phyloP scores from a whole-genome alignment of 306 rosid species.

The Ormosia emarginata region DNA sequence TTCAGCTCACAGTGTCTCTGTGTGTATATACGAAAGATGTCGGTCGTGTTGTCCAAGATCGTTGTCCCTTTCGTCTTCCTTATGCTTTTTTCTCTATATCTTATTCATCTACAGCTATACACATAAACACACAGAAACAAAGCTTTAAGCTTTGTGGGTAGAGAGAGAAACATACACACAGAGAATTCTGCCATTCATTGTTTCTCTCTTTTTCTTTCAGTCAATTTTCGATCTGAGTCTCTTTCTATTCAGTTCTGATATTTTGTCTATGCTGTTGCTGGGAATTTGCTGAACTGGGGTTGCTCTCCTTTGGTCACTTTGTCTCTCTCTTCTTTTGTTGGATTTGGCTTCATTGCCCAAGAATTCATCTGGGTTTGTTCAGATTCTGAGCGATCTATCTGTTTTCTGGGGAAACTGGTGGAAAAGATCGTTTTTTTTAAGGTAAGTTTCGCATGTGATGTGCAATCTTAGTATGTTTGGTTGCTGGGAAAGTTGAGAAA shows the following conservation, averaged over 20 bases:
- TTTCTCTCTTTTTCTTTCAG: not conserved
- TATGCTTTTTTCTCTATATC: not conserved
- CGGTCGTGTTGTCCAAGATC: not conserved
- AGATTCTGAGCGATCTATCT: slow-evolving; percentile 17
- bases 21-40: slow-evolving; percentile 14
- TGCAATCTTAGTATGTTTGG: not conserved
- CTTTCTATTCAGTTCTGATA: not conserved
- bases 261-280: not conserved
- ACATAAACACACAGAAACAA: not conserved
- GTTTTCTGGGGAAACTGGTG: slow-evolving; percentile 10
- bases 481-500: slow-evolving; percentile 14
- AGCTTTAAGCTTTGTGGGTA: not conserved
- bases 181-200: not conserved
- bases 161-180: not conserved
- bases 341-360: slow-evolving; percentile 26
- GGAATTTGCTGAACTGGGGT: not conserved
- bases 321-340: slow-evolving; percentile 4
- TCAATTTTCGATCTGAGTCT: not conserved
- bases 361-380: slow-evolving; percentile 24
- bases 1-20: not conserved
- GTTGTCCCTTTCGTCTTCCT: slow-evolving; percentile 29
- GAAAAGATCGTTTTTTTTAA: slow-evolving; percentile 24
- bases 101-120: slow-evolving; percentile 17
- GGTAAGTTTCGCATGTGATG: slow-evolving; percentile 23
- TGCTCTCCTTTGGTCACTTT: not conserved